Evolutionary conservation across 805 yeast genomes (phyloP).

Genomic region (Nakazawaea populi): DNA sequence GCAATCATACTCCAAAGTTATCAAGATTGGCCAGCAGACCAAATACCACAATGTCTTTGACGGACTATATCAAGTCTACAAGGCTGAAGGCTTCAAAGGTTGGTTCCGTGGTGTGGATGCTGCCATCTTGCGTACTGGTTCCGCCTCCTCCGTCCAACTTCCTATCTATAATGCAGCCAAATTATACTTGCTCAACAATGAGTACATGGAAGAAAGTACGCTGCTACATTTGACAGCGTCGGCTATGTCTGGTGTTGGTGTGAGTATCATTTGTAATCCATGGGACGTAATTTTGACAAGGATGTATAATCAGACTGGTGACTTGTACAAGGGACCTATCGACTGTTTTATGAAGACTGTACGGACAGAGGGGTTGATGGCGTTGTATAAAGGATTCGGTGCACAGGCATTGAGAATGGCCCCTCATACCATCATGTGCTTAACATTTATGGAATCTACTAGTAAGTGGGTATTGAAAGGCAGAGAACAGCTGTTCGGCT

Average conservation of each 20-base stretch:
- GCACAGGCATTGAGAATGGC: constrained; percentile 91
- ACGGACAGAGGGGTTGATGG: constrained; percentile 73
- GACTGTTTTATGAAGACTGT: constrained; percentile 88
- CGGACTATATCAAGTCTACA: constrained; percentile 60
- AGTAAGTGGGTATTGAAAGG: constrained; percentile 51
- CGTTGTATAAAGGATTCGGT: constrained; percentile 90
- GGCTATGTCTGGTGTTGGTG: constrained; percentile 83
- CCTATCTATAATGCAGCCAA: constrained; percentile 85
- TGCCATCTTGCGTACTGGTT: constrained; percentile 89
- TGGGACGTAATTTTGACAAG: constrained; percentile 95
- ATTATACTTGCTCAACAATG: constrained; percentile 46
- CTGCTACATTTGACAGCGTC: constrained; percentile 68
- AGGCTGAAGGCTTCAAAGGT: constrained; percentile 70
- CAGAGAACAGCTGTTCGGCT: constrained; percentile 26
- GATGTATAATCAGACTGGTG: constrained; percentile 90
- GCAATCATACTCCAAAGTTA: constrained; percentile 75
- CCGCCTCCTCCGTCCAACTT: constrained; percentile 92
- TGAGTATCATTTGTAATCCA: constrained; percentile 94
- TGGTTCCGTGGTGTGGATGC: constrained; percentile 91
- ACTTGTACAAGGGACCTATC: constrained; percentile 76
- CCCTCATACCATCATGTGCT: constrained; percentile 87
- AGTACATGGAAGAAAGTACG: constrained; percentile 56
- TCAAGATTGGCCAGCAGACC: constrained; percentile 87
- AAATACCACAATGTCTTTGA: constrained; percentile 66
- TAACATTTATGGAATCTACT: constrained; percentile 94